These are phyloP conservation scores for Wallacemonas rigidus DNA, from an alignment of 208 protist genomes.

Conservation along the genomic window DNA sequence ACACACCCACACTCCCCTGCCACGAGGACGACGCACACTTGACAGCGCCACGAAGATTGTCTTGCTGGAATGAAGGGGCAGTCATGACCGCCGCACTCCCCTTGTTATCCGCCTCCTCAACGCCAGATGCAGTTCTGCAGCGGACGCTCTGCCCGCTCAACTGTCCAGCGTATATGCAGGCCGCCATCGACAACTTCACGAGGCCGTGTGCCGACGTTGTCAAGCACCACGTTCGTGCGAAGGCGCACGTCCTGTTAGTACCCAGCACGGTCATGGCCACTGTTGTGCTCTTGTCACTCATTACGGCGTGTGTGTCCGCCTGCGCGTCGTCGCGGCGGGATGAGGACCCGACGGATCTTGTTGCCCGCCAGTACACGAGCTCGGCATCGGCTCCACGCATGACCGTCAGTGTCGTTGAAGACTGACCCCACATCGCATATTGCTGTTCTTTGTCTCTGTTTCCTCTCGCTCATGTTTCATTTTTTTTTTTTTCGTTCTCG, in stretches of 20 bases:
- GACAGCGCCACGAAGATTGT: too few relatives aligned
- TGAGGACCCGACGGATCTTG: neutral
- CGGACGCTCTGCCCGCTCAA: neutral
- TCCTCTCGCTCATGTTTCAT: conserved; percentile 5
- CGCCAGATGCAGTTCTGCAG: neutral
- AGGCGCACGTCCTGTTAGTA: neutral
- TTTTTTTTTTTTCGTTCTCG: conserved; percentile 14
- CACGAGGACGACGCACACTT: too few relatives aligned
- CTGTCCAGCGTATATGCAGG: conserved; percentile 1
- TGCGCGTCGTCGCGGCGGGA: neutral
- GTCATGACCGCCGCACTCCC: too few relatives aligned
- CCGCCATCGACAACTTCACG: neutral
- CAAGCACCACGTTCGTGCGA: neutral
- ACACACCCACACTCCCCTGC: too few relatives aligned
- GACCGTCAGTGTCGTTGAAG: conserved; percentile 12
- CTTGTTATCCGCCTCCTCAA: too few relatives aligned
- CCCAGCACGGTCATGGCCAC: conserved; percentile 12
- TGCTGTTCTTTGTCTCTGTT: neutral
- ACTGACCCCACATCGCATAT: neutral
- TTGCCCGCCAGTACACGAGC: conserved; percentile 1
- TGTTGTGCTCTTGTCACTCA: conserved; percentile 22
- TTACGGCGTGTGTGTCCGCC: conserved; percentile 21
- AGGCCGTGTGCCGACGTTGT: conserved; percentile 5
- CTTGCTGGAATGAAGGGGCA: too few relatives aligned
- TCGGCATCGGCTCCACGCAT: neutral